Evolutionary conservation across 225 moss, liverwort and hornwort genomes (phyloP).

Genomic region (Takakia lepidozioides): DNA sequence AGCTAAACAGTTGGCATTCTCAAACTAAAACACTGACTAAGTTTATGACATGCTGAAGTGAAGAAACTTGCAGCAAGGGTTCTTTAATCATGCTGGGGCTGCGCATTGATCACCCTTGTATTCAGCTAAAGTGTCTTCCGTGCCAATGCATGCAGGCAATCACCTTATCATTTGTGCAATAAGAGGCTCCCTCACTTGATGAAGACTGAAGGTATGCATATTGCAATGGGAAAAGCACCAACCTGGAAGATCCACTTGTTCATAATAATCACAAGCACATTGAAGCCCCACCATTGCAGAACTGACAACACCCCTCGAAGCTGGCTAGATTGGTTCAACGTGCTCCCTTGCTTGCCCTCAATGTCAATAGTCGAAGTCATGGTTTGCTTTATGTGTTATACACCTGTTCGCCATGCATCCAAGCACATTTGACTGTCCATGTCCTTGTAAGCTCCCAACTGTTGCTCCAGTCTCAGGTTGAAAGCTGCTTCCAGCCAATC

Average conservation of each 20-base stretch:
- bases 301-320: constrained; percentile 49
- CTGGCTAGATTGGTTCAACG: constrained; percentile 15
- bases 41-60: too few species aligned
- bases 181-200: too few species aligned
- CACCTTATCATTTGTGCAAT: too few species aligned
- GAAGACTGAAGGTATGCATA: too few species aligned
- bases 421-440: background rate
- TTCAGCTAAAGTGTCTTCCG: too few species aligned
- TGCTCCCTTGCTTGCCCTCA: constrained; percentile 28
- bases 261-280: constrained; percentile 73
- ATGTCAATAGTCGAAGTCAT: constrained; percentile 13
- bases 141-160: too few species aligned
- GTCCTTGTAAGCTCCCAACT: background rate
- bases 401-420: background rate
- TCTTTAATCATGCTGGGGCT: too few species aligned
- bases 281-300: constrained; percentile 81
- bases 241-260: constrained; percentile 94
- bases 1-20: too few species aligned
- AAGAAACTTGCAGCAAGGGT: too few species aligned
- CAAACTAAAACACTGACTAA: too few species aligned
- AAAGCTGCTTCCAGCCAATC: too few species aligned
- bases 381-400: background rate
- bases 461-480: background rate
- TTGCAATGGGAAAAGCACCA: background rate
- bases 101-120: too few species aligned